Conservation (phyloP, 768 basidiomycete genomes). For the Lyophyllum semitale region DNA sequence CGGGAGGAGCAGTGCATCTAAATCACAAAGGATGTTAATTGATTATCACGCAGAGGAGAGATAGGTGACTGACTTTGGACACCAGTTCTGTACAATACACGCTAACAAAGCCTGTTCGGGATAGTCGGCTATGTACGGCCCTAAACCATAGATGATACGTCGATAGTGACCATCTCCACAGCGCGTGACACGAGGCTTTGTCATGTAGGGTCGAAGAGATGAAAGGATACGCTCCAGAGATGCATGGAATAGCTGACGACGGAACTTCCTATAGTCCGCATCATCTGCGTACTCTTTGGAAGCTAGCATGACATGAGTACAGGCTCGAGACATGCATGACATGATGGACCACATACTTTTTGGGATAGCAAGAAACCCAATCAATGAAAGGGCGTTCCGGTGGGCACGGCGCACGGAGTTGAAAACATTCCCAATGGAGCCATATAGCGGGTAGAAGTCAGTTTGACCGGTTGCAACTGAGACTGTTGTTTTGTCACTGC, state of each 20-base stretch:
- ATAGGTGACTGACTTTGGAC: constrained; percentile 24
- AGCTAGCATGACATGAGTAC: not conserved
- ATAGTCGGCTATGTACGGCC: constrained; percentile 30
- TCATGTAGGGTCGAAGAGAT: constrained; percentile 24
- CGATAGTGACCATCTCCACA: constrained; percentile 27
- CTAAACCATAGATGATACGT: constrained; percentile 24
- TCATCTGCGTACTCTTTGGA: not conserved
- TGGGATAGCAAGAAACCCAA: constrained; percentile 22
- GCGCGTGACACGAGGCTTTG: constrained; percentile 18
- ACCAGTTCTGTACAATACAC: constrained; percentile 26
- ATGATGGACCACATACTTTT: constrained; percentile 20
- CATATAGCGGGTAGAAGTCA: constrained; percentile 15
- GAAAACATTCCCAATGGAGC: constrained; percentile 5
- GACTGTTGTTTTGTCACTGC: constrained; percentile 31
- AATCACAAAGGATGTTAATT: not conserved
- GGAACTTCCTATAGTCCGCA: constrained; percentile 18
- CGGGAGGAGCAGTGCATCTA: constrained; percentile 8
- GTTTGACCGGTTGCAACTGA: constrained; percentile 22
- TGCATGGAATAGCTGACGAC: constrained; percentile 20
- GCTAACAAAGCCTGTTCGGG: constrained; percentile 24
- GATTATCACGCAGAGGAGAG: not conserved
- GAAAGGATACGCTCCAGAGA: constrained; percentile 16
- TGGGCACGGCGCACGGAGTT: constrained; percentile 15
- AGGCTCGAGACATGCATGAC: not conserved
- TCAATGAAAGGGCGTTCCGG: constrained; percentile 12